Conservation (phyloP, 2,329 filamentous ascomycete species). For the Teratosphaeria zuluensis region DNA sequence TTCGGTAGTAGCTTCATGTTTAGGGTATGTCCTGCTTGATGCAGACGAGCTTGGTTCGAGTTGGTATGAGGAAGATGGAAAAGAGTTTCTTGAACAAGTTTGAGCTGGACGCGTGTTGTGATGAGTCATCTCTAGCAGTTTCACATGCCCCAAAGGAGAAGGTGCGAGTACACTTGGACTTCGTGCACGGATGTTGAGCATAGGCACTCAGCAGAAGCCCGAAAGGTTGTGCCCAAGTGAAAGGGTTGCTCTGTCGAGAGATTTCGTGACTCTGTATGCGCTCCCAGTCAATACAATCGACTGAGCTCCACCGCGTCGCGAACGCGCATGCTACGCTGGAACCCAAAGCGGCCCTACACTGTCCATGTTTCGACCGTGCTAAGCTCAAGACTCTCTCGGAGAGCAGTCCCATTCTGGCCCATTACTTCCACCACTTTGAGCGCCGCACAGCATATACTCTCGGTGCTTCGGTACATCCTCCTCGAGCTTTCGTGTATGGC, state of each 20-base stretch:
- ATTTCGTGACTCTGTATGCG: not conserved
- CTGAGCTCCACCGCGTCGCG: not conserved
- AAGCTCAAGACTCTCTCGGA: not conserved
- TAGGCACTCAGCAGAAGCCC: too few species aligned
- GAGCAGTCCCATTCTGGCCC: not conserved
- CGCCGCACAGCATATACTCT: not conserved
- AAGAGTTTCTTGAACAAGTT: too few species aligned
- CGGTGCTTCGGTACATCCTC: not conserved
- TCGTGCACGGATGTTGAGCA: too few species aligned
- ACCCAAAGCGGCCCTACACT: not conserved
- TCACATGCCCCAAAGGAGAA: not conserved
- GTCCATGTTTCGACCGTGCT: not conserved
- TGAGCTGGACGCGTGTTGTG: too few species aligned
- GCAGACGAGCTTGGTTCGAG: not conserved
- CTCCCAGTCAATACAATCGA: not conserved
- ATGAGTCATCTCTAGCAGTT: not conserved
- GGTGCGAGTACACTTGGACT: not conserved
- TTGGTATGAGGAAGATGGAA: too few species aligned
- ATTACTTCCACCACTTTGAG: not conserved
- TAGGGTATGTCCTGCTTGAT: not conserved
- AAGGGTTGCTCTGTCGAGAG: not conserved
- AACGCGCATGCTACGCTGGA: not conserved
- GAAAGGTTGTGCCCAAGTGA: not conserved
- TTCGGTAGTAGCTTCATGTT: not conserved
- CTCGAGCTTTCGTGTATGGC: not conserved